A percentile compares a stretch with the other conserved stretches of the same genome.
These are phyloP conservation scores for Trifolium fragiferum DNA, from an alignment of 306 rosid species.

Conservation along the genomic window DNA sequence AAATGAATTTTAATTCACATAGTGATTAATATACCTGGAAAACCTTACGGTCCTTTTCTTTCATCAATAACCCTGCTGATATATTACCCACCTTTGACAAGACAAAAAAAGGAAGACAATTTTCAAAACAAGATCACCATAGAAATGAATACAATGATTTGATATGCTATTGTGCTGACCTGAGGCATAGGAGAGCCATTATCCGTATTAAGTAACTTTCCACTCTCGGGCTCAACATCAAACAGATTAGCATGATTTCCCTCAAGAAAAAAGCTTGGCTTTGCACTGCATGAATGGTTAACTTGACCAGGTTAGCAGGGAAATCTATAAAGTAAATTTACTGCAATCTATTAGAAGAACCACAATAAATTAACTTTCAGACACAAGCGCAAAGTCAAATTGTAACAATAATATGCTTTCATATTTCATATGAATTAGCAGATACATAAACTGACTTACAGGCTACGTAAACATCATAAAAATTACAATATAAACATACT, in stretches of 20 bases:
- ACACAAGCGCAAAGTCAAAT: constrained; percentile 14
- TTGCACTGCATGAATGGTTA: constrained; percentile 65
- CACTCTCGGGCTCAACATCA: constrained; percentile 89
- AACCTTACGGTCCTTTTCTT: constrained; percentile 51
- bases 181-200: constrained; percentile 93
- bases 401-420: constrained; percentile 4
- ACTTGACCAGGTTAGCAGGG: constrained; percentile 44
- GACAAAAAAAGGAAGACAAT: neutral
- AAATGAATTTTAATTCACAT: constrained; percentile 8
- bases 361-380: neutral
- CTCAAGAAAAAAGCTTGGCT: constrained; percentile 93
- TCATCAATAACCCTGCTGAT: constrained; percentile 49
- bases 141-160: constrained; percentile 29
- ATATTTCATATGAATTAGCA: constrained; percentile 21
- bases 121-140: constrained; percentile 1
- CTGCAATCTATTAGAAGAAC: constrained; percentile 9
- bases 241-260: constrained; percentile 84
- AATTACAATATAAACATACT: constrained; percentile 28
- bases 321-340: constrained; percentile 1
- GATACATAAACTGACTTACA: neutral
- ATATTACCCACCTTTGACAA: constrained; percentile 74
- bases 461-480: neutral
- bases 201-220: constrained; percentile 92
- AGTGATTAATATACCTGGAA: constrained; percentile 71
- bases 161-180: constrained; percentile 51